Base-by-base conservation (phyloP, 495 filamentous ascomycete species). In the Parmelia sp. region DNA sequence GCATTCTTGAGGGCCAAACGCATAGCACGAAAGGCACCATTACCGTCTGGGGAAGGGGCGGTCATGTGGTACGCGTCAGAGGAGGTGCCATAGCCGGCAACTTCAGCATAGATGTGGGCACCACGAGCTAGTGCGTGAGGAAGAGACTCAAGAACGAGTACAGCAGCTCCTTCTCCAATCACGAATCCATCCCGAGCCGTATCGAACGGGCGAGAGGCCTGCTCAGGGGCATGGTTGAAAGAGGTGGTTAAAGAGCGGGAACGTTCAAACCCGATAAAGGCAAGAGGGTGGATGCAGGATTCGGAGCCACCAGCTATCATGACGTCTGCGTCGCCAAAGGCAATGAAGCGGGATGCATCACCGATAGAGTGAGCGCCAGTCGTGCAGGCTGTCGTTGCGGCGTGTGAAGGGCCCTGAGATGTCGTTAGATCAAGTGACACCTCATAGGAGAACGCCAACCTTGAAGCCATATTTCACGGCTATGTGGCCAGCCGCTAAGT, bases 261-360 rank as follows among this genome's bases (percentile, higher is more conserved):
- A 37, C 92, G 82, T 23, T 91, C 87, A 74, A 98, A 98, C 25
- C 94, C 94, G 8, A 90, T 88, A 62, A 98, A 87, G 25, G 93
- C 90, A 29, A 98, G 80, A 17, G 94, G 94, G 70, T 98, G 92
- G 65, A 98, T 96, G 73, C 94, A 98, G 3, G 93, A 92, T 75
- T 98, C 94, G 12, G 91, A 84, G 17, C 92, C 93, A 36, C 94
- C 94, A 42, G 94, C 92, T 17, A 98, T 77, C 92, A 98, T 97
- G 31, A 97, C 86, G 71, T 96, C 83, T 29, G 93, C 93, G 71
- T 97, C 93, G 36, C 91, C 91, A 75, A 84, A 89, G 35, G 89
- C 85, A 68, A 98, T 96, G 71, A 97, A 91, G 14, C 93, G 86
- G 49, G 88, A 84, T 40, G 94, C 94, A 71, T 98, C 94, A 36